phyloP scores from a whole-genome alignment of 2,329 filamentous ascomycete species.

The Exutisphaerella laricina region DNA sequence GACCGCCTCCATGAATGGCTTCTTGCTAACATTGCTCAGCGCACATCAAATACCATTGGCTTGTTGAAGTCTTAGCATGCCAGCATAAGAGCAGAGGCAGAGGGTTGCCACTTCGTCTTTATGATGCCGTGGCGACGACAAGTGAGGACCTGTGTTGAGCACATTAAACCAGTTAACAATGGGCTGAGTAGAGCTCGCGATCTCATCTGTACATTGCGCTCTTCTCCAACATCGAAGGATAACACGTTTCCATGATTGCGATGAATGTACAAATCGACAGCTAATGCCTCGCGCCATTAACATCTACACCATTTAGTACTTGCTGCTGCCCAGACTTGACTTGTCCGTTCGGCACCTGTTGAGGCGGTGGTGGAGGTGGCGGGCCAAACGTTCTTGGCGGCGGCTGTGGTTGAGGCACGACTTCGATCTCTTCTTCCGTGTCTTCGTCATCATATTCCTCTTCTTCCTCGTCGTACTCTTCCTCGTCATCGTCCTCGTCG shows the following conservation, averaged over 20 bases:
- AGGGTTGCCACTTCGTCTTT: no score
- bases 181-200: constrained; percentile 1
- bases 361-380: constrained; percentile 46
- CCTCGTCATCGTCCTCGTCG: constrained; percentile 58
- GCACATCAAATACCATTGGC: no score
- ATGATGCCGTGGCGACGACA: no score
- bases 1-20: no score
- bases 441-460: constrained; percentile 60
- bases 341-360: constrained; percentile 25
- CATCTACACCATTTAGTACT: constrained; percentile 21
- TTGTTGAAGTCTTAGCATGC: no score
- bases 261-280: constrained; percentile 13
- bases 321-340: constrained; percentile 12
- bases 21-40: no score
- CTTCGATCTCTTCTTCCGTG: constrained; percentile 46
- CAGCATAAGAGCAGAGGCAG: no score
- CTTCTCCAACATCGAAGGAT: not conserved
- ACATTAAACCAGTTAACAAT: no score
- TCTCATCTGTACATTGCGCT: constrained; percentile 9
- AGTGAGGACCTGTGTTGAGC: no score
- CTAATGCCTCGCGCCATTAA: constrained; percentile 29
- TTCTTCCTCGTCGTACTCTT: constrained; percentile 63
- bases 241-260: not conserved
- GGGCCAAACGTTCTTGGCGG: constrained; percentile 36
- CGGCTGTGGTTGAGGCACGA: constrained; percentile 4